phyloP scores from a whole-genome alignment of 2,329 filamentous ascomycete species.

The Gremmenia infestans region DNA sequence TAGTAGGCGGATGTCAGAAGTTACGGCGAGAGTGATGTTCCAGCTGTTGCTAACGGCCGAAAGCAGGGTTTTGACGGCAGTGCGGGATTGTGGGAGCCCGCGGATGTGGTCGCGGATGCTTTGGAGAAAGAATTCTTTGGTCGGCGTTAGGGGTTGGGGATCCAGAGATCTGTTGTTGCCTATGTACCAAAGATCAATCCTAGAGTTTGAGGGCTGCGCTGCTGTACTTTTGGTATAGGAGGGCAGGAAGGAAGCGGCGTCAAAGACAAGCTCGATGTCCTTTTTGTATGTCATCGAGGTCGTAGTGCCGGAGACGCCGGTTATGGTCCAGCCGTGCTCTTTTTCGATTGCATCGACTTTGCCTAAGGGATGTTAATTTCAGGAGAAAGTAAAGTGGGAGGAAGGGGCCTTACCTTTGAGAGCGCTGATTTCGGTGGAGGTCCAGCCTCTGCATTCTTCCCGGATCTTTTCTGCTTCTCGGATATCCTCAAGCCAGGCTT shows the following conservation, averaged over 20 bases:
- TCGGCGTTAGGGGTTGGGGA: slow-evolving; percentile 52
- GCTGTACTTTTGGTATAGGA: slow-evolving; percentile 10
- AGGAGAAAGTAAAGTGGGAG: slow-evolving; percentile 25
- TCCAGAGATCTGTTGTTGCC: slow-evolving; percentile 51
- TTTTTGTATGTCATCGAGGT: slow-evolving; percentile 71
- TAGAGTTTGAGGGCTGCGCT: slow-evolving; percentile 37
- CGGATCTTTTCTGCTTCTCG: slow-evolving; percentile 75
- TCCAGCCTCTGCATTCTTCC: slow-evolving; percentile 89
- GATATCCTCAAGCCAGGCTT: slow-evolving; percentile 68
- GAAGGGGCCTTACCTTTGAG: slow-evolving; percentile 62
- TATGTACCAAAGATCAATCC: slow-evolving; percentile 67
- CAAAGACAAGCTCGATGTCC: slow-evolving; percentile 69
- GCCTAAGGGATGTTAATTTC: slow-evolving; percentile 42
- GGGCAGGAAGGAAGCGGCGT: slow-evolving; percentile 55
- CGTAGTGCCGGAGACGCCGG: slow-evolving; percentile 53
- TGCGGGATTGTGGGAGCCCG: slow-evolving; percentile 53
- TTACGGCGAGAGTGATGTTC: slow-evolving; percentile 57
- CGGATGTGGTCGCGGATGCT: slow-evolving; percentile 65
- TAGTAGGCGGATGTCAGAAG: slow-evolving; percentile 56
- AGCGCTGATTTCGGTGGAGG: slow-evolving; percentile 68
- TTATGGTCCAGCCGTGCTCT: slow-evolving; percentile 66
- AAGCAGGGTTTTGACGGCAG: slow-evolving; percentile 54
- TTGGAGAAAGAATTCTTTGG: slow-evolving; percentile 71
- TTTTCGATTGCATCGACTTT: slow-evolving; percentile 62
- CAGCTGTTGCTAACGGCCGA: slow-evolving; percentile 56